Percentiles rank a stretch among this genome's conserved stretches.
Evolutionary conservation across 176 grass and related monocot species (phyloP).

Genomic region (Calamus simplicifolius): DNA sequence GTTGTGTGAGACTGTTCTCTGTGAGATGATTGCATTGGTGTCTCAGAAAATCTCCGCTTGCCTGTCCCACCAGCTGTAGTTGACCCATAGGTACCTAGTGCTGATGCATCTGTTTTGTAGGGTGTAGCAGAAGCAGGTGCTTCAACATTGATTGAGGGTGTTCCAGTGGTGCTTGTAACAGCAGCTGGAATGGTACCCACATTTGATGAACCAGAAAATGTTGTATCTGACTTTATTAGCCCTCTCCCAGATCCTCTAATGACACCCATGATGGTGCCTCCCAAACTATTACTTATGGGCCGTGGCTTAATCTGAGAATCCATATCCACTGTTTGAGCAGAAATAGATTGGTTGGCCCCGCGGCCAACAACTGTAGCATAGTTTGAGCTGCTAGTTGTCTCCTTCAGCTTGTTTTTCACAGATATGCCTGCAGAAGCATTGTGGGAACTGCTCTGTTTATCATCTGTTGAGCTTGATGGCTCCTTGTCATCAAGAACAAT

Average conservation of each 20-base stretch:
- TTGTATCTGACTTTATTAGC: constrained; percentile 50
- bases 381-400: constrained; percentile 14
- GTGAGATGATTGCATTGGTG: constrained; percentile 33
- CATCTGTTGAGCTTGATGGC: constrained; percentile 23
- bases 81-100: constrained; percentile 41
- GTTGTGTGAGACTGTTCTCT: constrained; percentile 37
- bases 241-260: constrained; percentile 81
- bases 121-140: constrained; percentile 21
- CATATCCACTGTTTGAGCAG: constrained; percentile 29
- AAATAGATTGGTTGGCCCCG: constrained; percentile 16
- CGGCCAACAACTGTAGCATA: constrained; percentile 37
- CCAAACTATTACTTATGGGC: constrained; percentile 50
- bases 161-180: constrained; percentile 15
- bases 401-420: constrained; percentile 37
- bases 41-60: constrained; percentile 92
- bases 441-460: constrained; percentile 32
- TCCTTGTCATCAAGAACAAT: constrained; percentile 59
- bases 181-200: constrained; percentile 16
- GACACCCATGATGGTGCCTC: constrained; percentile 70
- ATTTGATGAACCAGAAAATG: constrained; percentile 39
- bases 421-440: constrained; percentile 25
- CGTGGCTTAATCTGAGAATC: constrained; percentile 52
- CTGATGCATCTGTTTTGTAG: constrained; percentile 79
- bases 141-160: constrained; percentile 23
- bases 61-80: constrained; percentile 48